A percentile compares a stretch with the other conserved stretches of the same genome.
Evolutionary conservation across 2,329 filamentous ascomycete species (phyloP).

Genomic region (Cladorrhinum sp.): DNA sequence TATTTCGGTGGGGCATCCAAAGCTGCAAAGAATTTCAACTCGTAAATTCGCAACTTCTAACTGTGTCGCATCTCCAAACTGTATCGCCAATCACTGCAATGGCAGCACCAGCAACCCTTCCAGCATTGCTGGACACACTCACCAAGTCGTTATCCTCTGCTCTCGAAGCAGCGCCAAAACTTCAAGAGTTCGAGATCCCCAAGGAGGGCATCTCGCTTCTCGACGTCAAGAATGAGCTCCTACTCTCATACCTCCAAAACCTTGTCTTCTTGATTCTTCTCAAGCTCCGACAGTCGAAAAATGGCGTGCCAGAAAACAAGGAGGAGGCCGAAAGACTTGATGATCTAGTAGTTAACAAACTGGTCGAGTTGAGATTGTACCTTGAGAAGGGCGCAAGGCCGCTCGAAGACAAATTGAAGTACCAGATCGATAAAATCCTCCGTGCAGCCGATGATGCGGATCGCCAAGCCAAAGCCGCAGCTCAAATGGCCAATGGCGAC

Average conservation of each 20-base stretch:
- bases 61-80: not conserved
- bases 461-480: constrained; percentile 39
- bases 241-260: constrained; percentile 93
- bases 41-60: not conserved
- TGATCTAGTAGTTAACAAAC: constrained; percentile 73
- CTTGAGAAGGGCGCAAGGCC: constrained; percentile 90
- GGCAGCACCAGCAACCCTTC: constrained; percentile 31
- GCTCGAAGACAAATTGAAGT: constrained; percentile 84
- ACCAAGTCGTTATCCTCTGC: constrained; percentile 60
- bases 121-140: constrained; percentile 53
- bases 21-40: constrained; percentile 6
- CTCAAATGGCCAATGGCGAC: constrained; percentile 32
- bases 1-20: not conserved
- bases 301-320: constrained; percentile 28
- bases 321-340: constrained; percentile 47
- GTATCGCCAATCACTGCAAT: constrained; percentile 20
- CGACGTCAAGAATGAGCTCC: constrained; percentile 94
- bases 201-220: constrained; percentile 89
- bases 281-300: constrained; percentile 63
- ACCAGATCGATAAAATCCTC: constrained; percentile 93
- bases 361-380: constrained; percentile 89
- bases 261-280: constrained; percentile 83
- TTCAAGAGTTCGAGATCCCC: constrained; percentile 65
- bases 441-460: constrained; percentile 77
- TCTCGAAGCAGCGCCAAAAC: constrained; percentile 63